A percentile compares a stretch with the other conserved stretches of the same genome.
phyloP scores from a whole-genome alignment of 805 yeast species.

The Kazachstania taianensis region DNA sequence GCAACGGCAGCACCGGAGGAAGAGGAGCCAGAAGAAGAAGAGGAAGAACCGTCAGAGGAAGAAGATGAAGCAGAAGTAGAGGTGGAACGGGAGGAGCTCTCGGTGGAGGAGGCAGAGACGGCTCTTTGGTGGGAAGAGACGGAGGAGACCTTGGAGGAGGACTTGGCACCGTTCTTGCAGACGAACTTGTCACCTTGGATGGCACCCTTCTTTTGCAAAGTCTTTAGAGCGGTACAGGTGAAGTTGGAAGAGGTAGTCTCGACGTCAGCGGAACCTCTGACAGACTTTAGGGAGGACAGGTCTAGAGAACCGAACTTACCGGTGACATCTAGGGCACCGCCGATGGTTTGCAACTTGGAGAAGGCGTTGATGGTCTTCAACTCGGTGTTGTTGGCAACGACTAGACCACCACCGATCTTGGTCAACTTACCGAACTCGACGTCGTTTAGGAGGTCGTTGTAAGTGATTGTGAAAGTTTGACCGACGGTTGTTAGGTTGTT shows the following conservation, averaged over 20 bases:
- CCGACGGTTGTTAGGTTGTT: conserved; percentile 55
- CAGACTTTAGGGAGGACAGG: conserved; percentile 61
- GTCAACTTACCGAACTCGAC: conserved; percentile 62
- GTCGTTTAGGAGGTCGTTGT: conserved; percentile 62
- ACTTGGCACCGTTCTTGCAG: conserved; percentile 54
- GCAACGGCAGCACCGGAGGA: conserved; percentile 6
- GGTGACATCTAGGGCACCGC: conserved; percentile 74
- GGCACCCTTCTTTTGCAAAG: conserved; percentile 63
- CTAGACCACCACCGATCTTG: conserved; percentile 85
- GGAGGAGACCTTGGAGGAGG: conserved; percentile 34
- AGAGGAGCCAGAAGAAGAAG: conserved; percentile 6
- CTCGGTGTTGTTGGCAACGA: conserved; percentile 71
- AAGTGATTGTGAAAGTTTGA: conserved; percentile 64
- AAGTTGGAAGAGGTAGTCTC: conserved; percentile 60
- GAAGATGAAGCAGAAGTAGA: conserved; percentile 18
- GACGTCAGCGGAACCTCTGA: conserved; percentile 85
- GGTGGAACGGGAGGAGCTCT: conserved; percentile 26
- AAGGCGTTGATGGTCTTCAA: conserved; percentile 62
- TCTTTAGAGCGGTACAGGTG: conserved; percentile 69
- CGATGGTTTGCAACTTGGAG: conserved; percentile 59
- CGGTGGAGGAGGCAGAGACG: conserved; percentile 42
- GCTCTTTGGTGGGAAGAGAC: conserved; percentile 34
- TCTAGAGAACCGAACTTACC: conserved; percentile 80
- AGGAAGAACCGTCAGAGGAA: conserved; percentile 21
- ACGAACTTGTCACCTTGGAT: conserved; percentile 83